Conservation (phyloP, 192 early-diverging fungal species). For the Backusella liffmaniae region DNA sequence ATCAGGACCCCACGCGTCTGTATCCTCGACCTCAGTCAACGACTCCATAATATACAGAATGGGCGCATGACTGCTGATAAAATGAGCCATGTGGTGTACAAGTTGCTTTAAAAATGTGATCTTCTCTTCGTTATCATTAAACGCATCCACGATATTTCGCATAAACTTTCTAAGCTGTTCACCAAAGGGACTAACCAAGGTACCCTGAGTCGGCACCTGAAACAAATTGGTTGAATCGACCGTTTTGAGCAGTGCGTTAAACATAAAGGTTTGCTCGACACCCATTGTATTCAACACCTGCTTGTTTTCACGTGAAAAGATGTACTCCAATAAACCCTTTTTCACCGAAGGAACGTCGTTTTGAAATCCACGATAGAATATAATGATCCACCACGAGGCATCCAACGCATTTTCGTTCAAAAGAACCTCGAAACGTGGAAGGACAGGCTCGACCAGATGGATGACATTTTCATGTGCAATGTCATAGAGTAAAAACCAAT, state of each 20-base stretch:
- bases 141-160: constrained; percentile 4
- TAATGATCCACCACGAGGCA: constrained; percentile 34
- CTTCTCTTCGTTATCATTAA: constrained; percentile 24
- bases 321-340: constrained; percentile 28
- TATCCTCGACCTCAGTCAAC: constrained; percentile 15
- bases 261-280: constrained; percentile 25
- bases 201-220: constrained; percentile 23
- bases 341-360: constrained; percentile 25
- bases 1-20: constrained; percentile 26
- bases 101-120: constrained; percentile 24
- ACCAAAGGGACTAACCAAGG: constrained; percentile 32
- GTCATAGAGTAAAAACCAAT: constrained; percentile 51
- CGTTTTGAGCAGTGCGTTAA: constrained; percentile 20
- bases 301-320: constrained; percentile 17
- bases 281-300: constrained; percentile 17
- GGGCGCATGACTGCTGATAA: constrained; percentile 19
- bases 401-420: constrained; percentile 17
- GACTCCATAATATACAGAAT: constrained; percentile 31
- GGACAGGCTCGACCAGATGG: constrained; percentile 51
- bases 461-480: constrained; percentile 41
- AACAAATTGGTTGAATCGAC: constrained; percentile 28
- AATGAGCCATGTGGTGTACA: constrained; percentile 33
- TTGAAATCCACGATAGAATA: constrained; percentile 33
- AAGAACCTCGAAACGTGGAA: constrained; percentile 42
- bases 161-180: constrained; percentile 28